Conservation (phyloP, 495 filamentous ascomycete genomes). For the Choiromyces venosus region DNA sequence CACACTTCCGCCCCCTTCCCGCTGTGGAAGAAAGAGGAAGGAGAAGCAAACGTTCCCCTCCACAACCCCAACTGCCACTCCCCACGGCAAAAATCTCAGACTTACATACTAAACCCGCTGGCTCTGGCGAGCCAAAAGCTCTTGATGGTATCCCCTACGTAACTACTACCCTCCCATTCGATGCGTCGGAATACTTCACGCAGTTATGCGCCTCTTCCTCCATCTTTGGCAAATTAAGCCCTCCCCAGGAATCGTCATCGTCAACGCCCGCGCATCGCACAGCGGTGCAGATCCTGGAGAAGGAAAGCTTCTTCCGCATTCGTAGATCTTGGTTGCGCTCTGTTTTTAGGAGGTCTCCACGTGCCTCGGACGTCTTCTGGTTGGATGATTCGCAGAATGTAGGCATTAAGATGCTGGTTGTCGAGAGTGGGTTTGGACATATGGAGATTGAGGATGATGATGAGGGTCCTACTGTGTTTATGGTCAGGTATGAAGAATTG, state of each 20-base stretch:
- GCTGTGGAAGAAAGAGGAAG: too few species aligned
- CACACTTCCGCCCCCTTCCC: conserved; percentile 24
- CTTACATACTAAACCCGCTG: background rate
- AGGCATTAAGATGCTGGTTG: conserved; percentile 22
- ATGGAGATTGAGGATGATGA: conserved; percentile 11
- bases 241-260: too few species aligned
- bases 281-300: background rate
- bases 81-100: background rate
- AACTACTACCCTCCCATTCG: conserved; percentile 14
- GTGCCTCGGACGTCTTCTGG: conserved; percentile 16
- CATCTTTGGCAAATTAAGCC: conserved; percentile 9
- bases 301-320: conserved; percentile 28
- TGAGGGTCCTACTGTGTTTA: conserved; percentile 18
- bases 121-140: background rate
- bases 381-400: conserved; percentile 31
- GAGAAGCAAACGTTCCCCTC: background rate
- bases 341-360: background rate
- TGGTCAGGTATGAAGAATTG: conserved; percentile 29
- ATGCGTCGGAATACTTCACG: conserved; percentile 22
- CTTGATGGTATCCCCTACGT: background rate
- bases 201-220: conserved; percentile 23
- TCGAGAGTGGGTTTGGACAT: background rate
- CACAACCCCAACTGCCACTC: background rate
- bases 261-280: too few species aligned
- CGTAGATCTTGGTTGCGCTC: conserved; percentile 24